Conservation (phyloP, 2,329 filamentous ascomycete genomes). For the Penicillium sumatraense region DNA sequence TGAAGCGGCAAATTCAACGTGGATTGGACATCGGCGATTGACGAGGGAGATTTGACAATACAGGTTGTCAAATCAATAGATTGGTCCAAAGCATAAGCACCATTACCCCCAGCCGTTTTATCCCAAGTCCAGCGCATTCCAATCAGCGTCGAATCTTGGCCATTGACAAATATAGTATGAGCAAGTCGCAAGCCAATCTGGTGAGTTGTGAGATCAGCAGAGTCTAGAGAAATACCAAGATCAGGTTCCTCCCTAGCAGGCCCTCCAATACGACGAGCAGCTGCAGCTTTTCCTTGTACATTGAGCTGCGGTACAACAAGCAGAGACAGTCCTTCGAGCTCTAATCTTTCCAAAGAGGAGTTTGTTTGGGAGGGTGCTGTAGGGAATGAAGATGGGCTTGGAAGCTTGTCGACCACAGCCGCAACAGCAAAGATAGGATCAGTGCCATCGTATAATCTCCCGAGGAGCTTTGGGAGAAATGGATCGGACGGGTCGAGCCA, state of each 20-base stretch:
- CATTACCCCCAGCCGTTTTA: constrained; percentile 10
- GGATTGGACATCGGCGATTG: constrained; percentile 18
- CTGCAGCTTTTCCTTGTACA: constrained; percentile 35
- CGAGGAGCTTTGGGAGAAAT: constrained; percentile 38
- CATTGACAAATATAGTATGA: constrained; percentile 48
- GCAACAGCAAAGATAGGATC: constrained; percentile 35
- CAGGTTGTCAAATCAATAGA: constrained; percentile 39
- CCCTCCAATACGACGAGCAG: constrained; percentile 33
- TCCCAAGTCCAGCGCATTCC: constrained; percentile 41
- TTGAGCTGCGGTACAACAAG: constrained; percentile 30
- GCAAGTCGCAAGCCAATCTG: constrained; percentile 47
- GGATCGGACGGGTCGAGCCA: constrained; percentile 38
- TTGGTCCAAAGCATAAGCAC: constrained; percentile 30
- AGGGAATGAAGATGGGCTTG: constrained; percentile 16
- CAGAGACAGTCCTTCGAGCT: constrained; percentile 42
- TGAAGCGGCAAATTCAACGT: constrained; percentile 38
- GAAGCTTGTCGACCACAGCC: constrained; percentile 44
- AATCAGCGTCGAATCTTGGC: constrained; percentile 45
- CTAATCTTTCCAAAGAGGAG: constrained; percentile 8
- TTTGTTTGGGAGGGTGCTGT: neutral
- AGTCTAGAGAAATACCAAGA: constrained; percentile 34
- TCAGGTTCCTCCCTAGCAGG: constrained; percentile 37
- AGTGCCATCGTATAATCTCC: constrained; percentile 27
- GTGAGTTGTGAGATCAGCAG: constrained; percentile 19
- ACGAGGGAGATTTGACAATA: constrained; percentile 25